A percentile compares a stretch with the other conserved stretches of the same genome.
These are phyloP conservation scores for Cicer bijugum DNA, from an alignment of 306 rosid species.

Conservation along the genomic window DNA sequence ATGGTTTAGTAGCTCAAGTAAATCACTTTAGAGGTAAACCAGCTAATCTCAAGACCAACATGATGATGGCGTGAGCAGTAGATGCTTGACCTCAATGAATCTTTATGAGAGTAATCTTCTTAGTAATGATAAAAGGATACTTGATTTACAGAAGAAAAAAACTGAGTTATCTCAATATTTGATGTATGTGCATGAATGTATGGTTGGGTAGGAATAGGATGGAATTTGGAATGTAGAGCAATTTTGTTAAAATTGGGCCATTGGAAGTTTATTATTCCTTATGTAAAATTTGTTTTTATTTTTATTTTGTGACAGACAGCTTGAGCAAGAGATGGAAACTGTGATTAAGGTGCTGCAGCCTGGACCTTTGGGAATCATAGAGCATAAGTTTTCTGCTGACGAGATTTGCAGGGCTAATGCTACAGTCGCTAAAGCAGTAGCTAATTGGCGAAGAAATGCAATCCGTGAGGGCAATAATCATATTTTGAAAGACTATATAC, in stretches of 20 bases:
- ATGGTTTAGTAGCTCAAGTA: not conserved
- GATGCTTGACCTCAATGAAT: not conserved
- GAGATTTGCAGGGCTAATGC: constrained; percentile 68
- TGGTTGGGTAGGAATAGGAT: not conserved
- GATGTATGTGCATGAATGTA: not conserved
- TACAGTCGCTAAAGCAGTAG: constrained; percentile 67
- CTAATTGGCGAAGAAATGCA: constrained; percentile 73
- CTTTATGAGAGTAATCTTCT: too few relatives aligned
- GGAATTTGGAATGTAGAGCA: not conserved
- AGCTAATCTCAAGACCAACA: not conserved
- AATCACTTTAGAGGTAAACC: not conserved
- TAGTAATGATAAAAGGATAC: too few relatives aligned
- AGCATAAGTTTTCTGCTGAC: constrained; percentile 81
- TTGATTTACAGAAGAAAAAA: not conserved
- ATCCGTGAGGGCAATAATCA: constrained; percentile 47
- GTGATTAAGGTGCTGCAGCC: constrained; percentile 88
- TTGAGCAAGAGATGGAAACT: constrained; percentile 89
- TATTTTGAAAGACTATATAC: constrained; percentile 59
- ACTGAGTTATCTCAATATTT: not conserved
- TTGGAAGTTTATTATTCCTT: not conserved
- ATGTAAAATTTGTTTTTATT: constrained; percentile 26
- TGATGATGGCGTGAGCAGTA: not conserved
- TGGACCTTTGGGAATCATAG: constrained; percentile 86
- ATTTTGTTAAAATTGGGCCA: constrained; percentile 3
- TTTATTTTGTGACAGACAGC: constrained; percentile 51